Conservation (phyloP, 139 green algal genomes). For the Pleodorina starrii region DNA sequence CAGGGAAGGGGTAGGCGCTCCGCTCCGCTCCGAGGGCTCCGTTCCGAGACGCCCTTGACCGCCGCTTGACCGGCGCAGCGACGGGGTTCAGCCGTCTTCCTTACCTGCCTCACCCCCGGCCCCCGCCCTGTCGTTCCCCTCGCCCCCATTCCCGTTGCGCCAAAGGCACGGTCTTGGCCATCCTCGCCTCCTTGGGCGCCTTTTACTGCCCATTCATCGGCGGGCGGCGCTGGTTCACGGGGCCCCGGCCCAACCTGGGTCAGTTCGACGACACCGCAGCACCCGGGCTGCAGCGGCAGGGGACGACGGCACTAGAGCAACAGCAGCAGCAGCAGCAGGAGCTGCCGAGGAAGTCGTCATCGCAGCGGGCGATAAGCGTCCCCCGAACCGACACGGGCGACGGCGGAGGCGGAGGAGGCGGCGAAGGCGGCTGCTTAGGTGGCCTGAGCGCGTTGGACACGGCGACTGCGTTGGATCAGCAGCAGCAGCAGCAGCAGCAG, state of each 20-base stretch:
- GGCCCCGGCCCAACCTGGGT: conserved; percentile 35
- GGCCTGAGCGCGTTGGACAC: not conserved
- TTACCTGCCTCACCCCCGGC: not conserved
- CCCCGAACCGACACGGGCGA: not conserved
- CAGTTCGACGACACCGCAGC: not conserved
- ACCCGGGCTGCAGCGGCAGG: not conserved
- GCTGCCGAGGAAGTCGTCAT: not conserved
- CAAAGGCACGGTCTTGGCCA: not conserved
- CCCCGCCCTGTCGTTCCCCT: not conserved
- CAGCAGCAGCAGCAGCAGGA: not conserved
- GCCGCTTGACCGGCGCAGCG: not conserved
- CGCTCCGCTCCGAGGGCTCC: no score
- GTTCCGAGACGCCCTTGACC: not conserved
- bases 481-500: no score
- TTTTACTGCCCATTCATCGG: conserved; percentile 41
- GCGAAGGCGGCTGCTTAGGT: not conserved
- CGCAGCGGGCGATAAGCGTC: not conserved
- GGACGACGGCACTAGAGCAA: not conserved
- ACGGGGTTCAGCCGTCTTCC: not conserved
- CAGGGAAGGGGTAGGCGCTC: no score
- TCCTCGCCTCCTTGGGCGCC: not conserved
- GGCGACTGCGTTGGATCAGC: no score
- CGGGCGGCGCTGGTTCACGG: conserved; percentile 40
- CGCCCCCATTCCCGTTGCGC: not conserved
- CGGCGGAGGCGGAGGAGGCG: not conserved